phyloP scores from a whole-genome alignment of 176 grass and related monocot species.

The Puccinellia tenuiflora region DNA sequence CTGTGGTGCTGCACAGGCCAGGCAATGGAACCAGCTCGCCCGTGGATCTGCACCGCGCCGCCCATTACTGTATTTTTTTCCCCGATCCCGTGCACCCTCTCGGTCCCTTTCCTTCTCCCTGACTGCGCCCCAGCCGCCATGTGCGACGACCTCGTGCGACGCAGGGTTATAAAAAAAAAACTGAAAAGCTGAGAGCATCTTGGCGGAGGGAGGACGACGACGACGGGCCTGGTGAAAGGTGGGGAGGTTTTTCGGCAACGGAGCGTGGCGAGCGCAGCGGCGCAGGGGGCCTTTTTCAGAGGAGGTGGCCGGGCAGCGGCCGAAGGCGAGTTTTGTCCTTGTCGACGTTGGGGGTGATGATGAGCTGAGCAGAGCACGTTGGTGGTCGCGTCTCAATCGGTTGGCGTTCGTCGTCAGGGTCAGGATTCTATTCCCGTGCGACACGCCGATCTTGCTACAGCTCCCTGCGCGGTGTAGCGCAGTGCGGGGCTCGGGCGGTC shows the following conservation, averaged over 20 bases:
- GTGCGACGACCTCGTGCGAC: slow-evolving; percentile 1
- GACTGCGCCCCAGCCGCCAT: background rate
- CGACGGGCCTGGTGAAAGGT: background rate
- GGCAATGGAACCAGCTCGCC: background rate
- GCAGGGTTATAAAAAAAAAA: background rate
- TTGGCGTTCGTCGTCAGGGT: background rate
- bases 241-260: background rate
- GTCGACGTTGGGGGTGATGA: too few species aligned
- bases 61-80: background rate
- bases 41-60: background rate
- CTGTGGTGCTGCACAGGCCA: too few species aligned
- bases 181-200: slow-evolving; percentile 29
- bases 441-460: slow-evolving; percentile 21
- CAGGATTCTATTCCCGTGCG: slow-evolving; percentile 40
- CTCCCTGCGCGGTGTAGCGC: background rate
- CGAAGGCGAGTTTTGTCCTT: too few species aligned
- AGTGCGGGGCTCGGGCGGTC: background rate
- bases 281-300: too few species aligned
- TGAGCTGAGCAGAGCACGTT: too few species aligned
- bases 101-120: background rate
- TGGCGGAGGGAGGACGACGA: background rate
- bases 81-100: background rate
- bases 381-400: background rate
- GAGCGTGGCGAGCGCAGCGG: slow-evolving; percentile 20
- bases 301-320: too few species aligned